These are phyloP conservation scores for Cryptosporidium bovis DNA, from an alignment of 169 alveolate genomes.

Conservation along the genomic window DNA sequence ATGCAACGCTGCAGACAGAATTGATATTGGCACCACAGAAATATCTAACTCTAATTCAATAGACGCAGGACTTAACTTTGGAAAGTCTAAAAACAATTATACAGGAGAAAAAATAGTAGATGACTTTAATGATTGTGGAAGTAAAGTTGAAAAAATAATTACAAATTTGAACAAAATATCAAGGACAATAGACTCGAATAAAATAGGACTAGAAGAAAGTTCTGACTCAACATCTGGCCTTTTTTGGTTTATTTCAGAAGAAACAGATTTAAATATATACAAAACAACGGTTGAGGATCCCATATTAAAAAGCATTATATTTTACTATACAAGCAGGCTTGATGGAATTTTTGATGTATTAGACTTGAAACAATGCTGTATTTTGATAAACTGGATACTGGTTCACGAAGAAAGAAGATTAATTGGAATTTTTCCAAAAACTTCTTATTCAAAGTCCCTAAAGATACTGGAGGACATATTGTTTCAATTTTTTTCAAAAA, in stretches of 20 bases:
- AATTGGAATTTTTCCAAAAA: conserved; percentile 31
- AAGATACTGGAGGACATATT: conserved; percentile 31
- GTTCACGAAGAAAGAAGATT: conserved; percentile 41
- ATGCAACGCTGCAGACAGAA: too few relatives aligned
- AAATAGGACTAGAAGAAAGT: background rate
- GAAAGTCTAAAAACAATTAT: background rate
- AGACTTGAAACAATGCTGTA: conserved; percentile 54
- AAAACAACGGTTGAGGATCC: conserved; percentile 55
- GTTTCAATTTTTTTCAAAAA: conserved; percentile 39
- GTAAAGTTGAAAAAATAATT: conserved; percentile 1
- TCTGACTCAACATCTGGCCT: conserved; percentile 20
- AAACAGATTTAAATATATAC: conserved; percentile 26
- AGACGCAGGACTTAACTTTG: background rate
- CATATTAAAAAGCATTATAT: conserved; percentile 23
- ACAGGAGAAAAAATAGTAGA: too few relatives aligned
- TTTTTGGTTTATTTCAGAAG: conserved; percentile 51
- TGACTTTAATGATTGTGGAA: too few relatives aligned
- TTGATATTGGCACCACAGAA: too few relatives aligned
- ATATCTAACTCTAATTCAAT: background rate
- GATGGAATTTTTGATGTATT: conserved; percentile 24
- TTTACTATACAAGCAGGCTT: conserved; percentile 24
- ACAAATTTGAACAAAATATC: conserved; percentile 33
- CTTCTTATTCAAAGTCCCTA: conserved; percentile 13
- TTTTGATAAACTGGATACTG: conserved; percentile 34
- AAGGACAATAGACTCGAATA: conserved; percentile 10